A percentile compares a stretch with the other conserved stretches of the same genome.
These are phyloP conservation scores for Crotalaria pallida DNA, from an alignment of 306 rosid species.

Conservation along the genomic window DNA sequence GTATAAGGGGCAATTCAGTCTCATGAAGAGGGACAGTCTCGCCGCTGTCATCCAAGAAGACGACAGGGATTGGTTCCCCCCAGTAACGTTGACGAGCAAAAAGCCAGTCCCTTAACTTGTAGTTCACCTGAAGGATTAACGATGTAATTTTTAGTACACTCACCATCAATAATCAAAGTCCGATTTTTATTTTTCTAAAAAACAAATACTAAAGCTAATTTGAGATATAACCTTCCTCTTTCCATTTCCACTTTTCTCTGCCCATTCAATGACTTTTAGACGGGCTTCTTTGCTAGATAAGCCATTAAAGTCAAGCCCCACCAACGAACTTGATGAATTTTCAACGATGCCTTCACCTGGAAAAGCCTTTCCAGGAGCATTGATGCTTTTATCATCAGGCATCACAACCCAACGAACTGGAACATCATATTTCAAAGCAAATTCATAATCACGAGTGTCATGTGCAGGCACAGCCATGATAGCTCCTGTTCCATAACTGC, in stretches of 20 bases:
- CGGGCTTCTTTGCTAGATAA: constrained; percentile 73
- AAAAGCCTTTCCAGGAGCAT: constrained; percentile 55
- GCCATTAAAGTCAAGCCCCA: constrained; percentile 75
- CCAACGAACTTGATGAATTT: constrained; percentile 57
- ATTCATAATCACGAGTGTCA: constrained; percentile 85
- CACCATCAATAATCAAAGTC: not conserved
- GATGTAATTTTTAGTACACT: constrained; percentile 15
- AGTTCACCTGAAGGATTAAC: constrained; percentile 65
- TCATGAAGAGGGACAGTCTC: constrained; percentile 69
- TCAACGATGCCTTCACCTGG: constrained; percentile 62
- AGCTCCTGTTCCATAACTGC: constrained; percentile 97
- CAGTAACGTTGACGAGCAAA: constrained; percentile 99
- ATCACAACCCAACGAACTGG: constrained; percentile 66
- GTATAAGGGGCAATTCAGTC: constrained; percentile 77
- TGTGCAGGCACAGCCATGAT: constrained; percentile 98
- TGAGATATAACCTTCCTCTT: constrained; percentile 63
- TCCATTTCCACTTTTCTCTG: constrained; percentile 77
- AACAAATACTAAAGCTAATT: constrained; percentile 11
- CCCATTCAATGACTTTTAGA: constrained; percentile 79
- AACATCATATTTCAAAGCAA: constrained; percentile 68
- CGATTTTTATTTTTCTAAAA: not conserved
- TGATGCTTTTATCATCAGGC: constrained; percentile 47
- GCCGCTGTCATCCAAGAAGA: constrained; percentile 67
- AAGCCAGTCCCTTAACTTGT: constrained; percentile 97
- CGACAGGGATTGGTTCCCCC: constrained; percentile 98